These are phyloP conservation scores for Fusarium humuli DNA, from an alignment of 2,329 filamentous ascomycete genomes.

Conservation along the genomic window DNA sequence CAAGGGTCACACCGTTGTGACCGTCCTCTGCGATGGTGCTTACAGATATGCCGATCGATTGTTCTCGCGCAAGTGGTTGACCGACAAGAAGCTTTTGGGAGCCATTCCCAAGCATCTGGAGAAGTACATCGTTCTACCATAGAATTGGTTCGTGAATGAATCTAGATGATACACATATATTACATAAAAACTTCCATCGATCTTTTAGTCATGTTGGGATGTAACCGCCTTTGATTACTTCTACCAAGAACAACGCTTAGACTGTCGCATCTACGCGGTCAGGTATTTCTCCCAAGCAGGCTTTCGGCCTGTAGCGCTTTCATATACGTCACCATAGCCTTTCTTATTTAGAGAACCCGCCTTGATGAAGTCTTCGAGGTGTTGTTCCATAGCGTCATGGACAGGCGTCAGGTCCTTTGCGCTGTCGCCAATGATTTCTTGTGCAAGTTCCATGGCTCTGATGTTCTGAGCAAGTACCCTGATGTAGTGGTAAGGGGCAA, in stretches of 20 bases:
- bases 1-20: slow-evolving; percentile 90
- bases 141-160: slow-evolving; percentile 44
- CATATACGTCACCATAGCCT: slow-evolving; percentile 44
- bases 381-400: slow-evolving; percentile 51
- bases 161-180: slow-evolving; percentile 46
- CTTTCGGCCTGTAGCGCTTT: slow-evolving; percentile 45
- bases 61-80: slow-evolving; percentile 92
- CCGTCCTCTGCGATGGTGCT: slow-evolving; percentile 94
- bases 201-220: background rate
- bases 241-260: background rate
- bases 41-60: slow-evolving; percentile 95
- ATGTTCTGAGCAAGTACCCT: slow-evolving; percentile 49
- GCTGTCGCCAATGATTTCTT: slow-evolving; percentile 53
- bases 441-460: slow-evolving; percentile 59
- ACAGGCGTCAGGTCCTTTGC: slow-evolving; percentile 53
- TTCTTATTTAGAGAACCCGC: slow-evolving; percentile 4
- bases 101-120: slow-evolving; percentile 86
- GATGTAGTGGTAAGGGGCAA: slow-evolving; percentile 48
- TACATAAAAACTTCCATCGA: slow-evolving; percentile 33
- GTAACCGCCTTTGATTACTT: background rate
- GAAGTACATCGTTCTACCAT: slow-evolving; percentile 95
- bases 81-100: slow-evolving; percentile 82
- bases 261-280: background rate
- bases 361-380: slow-evolving; percentile 52
- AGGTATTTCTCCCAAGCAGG: slow-evolving; percentile 45